Conservation (phyloP, 768 basidiomycete genomes). For the Dioszegia hungarica region DNA sequence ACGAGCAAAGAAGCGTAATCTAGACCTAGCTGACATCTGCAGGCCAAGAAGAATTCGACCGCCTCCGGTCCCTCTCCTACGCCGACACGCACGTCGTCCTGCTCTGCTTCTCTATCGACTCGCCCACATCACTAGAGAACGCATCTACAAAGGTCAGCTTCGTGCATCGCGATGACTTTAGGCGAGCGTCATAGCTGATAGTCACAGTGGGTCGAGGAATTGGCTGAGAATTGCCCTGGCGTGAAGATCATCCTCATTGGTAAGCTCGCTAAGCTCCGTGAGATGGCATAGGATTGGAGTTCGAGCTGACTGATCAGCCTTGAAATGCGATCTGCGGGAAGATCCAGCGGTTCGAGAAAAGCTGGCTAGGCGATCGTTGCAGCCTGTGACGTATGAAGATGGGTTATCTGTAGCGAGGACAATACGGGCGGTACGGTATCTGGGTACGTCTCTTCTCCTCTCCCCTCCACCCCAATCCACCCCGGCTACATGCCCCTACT, state of each 20-base stretch:
- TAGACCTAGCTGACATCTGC: neutral
- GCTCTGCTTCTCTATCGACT: constrained; percentile 96
- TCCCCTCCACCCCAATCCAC: neutral
- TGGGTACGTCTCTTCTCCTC: constrained; percentile 59
- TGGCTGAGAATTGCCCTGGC: constrained; percentile 81
- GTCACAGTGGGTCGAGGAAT: constrained; percentile 86
- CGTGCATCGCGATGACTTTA: neutral
- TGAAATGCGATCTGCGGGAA: constrained; percentile 93
- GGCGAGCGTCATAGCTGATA: neutral
- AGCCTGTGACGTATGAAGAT: constrained; percentile 85
- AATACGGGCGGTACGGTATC: constrained; percentile 64
- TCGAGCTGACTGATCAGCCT: constrained; percentile 54
- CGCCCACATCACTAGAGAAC: constrained; percentile 90
- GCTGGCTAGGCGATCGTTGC: constrained; percentile 63
- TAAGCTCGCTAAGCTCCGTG: constrained; percentile 51
- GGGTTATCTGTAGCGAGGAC: constrained; percentile 59
- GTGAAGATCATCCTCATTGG: constrained; percentile 93
- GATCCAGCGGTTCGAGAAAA: constrained; percentile 68
- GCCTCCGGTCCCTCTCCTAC: constrained; percentile 87
- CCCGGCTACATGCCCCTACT: too few relatives aligned
- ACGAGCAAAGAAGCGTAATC: too few relatives aligned
- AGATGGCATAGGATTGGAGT: too few relatives aligned
- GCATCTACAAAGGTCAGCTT: constrained; percentile 75
- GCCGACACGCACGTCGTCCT: constrained; percentile 95
- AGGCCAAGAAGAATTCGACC: constrained; percentile 61